Evolutionary conservation across 805 yeast genomes (phyloP).

Genomic region (Yamadazyma scolyti): DNA sequence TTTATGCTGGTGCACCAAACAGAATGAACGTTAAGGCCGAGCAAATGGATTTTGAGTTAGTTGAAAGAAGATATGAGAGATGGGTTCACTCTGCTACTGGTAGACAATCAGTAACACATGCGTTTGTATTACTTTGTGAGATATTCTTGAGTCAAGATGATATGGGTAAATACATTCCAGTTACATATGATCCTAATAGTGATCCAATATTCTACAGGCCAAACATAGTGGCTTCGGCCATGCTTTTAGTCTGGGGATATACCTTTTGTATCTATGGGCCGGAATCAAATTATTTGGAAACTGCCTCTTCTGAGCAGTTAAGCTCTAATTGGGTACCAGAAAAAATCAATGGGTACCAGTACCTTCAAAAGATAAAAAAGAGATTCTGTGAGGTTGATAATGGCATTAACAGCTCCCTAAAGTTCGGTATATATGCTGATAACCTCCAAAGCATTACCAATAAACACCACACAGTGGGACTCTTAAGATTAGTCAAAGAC

Average conservation of each 20-base stretch:
- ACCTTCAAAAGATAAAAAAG: slow-evolving; percentile 45
- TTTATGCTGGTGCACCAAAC: slow-evolving; percentile 21
- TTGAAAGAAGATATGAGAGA: slow-evolving; percentile 46
- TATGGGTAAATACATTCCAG: slow-evolving; percentile 22
- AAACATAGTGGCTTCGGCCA: slow-evolving; percentile 36
- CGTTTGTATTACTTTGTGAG: slow-evolving; percentile 55
- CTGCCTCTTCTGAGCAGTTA: not conserved
- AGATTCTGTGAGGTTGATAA: slow-evolving; percentile 16
- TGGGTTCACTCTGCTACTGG: slow-evolving; percentile 50
- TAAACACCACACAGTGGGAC: slow-evolving; percentile 50
- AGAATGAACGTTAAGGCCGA: slow-evolving; percentile 40
- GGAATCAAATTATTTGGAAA: slow-evolving; percentile 22
- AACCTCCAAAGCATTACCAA: slow-evolving; percentile 36
- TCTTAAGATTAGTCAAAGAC: slow-evolving; percentile 42
- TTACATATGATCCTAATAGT: slow-evolving; percentile 42
- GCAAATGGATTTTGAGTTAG: slow-evolving; percentile 39
- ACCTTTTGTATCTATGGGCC: slow-evolving; percentile 45
- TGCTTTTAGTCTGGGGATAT: slow-evolving; percentile 49
- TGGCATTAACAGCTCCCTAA: slow-evolving; percentile 3
- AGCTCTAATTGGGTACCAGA: slow-evolving; percentile 9
- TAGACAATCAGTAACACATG: slow-evolving; percentile 54
- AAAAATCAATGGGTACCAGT: slow-evolving; percentile 40
- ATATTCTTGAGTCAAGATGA: slow-evolving; percentile 42
- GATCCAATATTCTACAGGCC: slow-evolving; percentile 41
- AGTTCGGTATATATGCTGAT: slow-evolving; percentile 25